phyloP scores from a whole-genome alignment of 352 stramenopile species.

The Pythium coloratum region DNA sequence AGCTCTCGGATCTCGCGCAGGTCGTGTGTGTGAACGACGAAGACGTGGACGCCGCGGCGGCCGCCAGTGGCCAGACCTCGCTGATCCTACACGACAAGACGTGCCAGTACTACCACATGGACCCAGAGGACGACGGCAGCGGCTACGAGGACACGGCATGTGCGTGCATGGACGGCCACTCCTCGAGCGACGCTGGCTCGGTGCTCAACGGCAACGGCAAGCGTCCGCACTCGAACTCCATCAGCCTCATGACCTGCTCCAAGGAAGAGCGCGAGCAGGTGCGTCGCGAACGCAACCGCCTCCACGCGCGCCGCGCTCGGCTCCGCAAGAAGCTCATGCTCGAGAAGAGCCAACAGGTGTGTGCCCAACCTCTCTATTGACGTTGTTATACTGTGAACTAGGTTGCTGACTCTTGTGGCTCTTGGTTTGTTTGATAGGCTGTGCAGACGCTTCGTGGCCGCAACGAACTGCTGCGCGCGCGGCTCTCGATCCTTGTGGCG shows the following conservation, averaged over 20 bases:
- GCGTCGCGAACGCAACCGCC: slow-evolving; percentile 69
- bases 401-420: slow-evolving; percentile 11
- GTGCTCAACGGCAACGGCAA: slow-evolving; percentile 44
- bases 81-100: slow-evolving; percentile 42
- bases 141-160: slow-evolving; percentile 26
- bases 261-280: slow-evolving; percentile 75
- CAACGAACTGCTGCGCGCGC: slow-evolving; percentile 63
- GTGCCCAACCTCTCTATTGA: neutral
- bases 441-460: slow-evolving; percentile 60
- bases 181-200: slow-evolving; percentile 23
- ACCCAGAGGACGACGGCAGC: slow-evolving; percentile 29
- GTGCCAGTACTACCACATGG: slow-evolving; percentile 40
- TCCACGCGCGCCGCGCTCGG: slow-evolving; percentile 69
- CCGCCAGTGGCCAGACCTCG: slow-evolving; percentile 32
- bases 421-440: slow-evolving; percentile 30
- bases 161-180: slow-evolving; percentile 24
- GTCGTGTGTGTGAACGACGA: slow-evolving; percentile 28
- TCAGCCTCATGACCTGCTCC: slow-evolving; percentile 40
- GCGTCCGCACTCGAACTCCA: slow-evolving; percentile 32
- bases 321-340: slow-evolving; percentile 83
- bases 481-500: slow-evolving; percentile 54
- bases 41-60: slow-evolving; percentile 34
- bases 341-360: slow-evolving; percentile 72
- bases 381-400: neutral
- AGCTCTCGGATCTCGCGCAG: slow-evolving; percentile 36